Evolutionary conservation across 2,329 filamentous ascomycete genomes (phyloP), one percentile per base, ranked within the genome.

Genomic region (Verticillium tricorpus): DNA sequence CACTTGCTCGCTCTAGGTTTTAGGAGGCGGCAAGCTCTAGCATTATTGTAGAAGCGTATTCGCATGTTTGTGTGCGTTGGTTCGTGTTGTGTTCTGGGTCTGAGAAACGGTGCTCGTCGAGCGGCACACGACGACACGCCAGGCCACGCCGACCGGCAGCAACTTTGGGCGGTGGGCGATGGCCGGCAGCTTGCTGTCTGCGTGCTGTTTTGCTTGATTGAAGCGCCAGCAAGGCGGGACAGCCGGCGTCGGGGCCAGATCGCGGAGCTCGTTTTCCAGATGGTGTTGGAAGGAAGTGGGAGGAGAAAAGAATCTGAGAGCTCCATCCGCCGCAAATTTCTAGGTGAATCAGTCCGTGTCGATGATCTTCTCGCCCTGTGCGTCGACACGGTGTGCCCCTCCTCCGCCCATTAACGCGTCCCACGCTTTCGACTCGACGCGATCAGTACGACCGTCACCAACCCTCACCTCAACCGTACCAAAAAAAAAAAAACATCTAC

Each of bases 11-110:
- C 78, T 81, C 78, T 85, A 75, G 77, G 72, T 71, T 69, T 71
- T 73, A 35, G 76, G 73, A 80, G 77, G 77, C 84, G 85, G 79
- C 82, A 86, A 85, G 85, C 84, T 87, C 85, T 87, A 87, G 85
- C 85, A 50, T 50, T 32, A 80, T 77, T 78, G 78, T 84, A 76
- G 83, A 87, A 87, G 85, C 83, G 71, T 59, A 5, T 28, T 28
- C 6, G 28, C 5, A 5, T 28, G 28, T 28, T 28, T 28, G 28
- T 6, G 5, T 5, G 28, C 12, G 9, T 32, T 31, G 55, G 28
- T 6, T 28, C 28, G 28, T n/a, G 9, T 32, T 31, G 55, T 17
- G 15, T 56, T 56, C n/a, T 35, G 17, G 28, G 1, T 12, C 17
- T 56, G 55, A 17, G 35, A 56, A 56, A 32, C 25, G 14, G 25